phyloP scores from a whole-genome alignment of 148 eudicot genomes.

The Rhododendron vialii region DNA sequence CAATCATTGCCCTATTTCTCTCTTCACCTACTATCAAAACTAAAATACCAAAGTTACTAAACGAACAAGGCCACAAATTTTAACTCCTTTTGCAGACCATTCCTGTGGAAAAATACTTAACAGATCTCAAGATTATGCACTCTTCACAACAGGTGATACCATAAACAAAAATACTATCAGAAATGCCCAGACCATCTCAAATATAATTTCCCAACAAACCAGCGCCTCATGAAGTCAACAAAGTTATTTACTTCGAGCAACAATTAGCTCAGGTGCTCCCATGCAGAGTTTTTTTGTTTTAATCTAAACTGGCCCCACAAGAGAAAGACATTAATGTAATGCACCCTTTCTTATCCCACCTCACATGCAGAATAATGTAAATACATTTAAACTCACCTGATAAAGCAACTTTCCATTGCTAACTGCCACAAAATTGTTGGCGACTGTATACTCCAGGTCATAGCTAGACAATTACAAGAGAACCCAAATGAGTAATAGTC shows the following conservation, averaged over 20 bases:
- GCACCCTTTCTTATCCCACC: not conserved
- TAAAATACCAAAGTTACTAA: no score
- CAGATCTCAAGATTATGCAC: not conserved
- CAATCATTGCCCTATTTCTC: no score
- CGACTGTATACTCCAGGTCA: constrained; percentile 94
- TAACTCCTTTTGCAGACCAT: not conserved
- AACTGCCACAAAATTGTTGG: constrained; percentile 78
- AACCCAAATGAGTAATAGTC: constrained; percentile 7
- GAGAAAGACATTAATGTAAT: not conserved
- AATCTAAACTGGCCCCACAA: not conserved
- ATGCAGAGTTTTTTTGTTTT: not conserved
- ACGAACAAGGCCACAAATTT: no score
- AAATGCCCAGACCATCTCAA: not conserved
- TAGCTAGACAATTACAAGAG: constrained; percentile 44
- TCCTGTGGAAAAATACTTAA: not conserved
- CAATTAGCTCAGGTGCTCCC: not conserved
- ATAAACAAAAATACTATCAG: not conserved
- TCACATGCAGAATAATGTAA: not conserved
- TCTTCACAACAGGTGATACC: not conserved
- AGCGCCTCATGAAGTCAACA: not conserved
- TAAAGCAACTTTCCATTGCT: constrained; percentile 85
- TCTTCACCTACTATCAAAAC: no score
- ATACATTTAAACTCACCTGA: constrained; percentile 54
- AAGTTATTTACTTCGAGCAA: not conserved
- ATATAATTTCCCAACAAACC: not conserved